Evolutionary conservation across 257 asterid species (phyloP), one percentile per base, ranked within the genome.

Genomic region (Dorcoceras hygrometricum): DNA sequence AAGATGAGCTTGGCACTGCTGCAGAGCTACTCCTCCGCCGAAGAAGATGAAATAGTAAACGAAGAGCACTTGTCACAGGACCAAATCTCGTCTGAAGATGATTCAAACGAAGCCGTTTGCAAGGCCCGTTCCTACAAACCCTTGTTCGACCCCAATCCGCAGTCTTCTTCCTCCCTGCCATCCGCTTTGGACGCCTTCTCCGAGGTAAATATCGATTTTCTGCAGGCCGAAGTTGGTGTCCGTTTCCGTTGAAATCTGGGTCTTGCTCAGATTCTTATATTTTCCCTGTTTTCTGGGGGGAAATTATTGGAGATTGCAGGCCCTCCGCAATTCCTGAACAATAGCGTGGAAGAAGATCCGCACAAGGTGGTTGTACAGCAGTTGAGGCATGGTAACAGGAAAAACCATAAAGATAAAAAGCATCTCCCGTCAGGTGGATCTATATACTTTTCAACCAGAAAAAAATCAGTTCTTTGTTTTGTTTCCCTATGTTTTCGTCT

Each of bases 1-100:
- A 73, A 62, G 28, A 93, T 90, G 99, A 93, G 99, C 81, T 85
- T 93, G 76, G n/a, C 83, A 11, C 95, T 93, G 64, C 81, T 93
- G 78, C 95, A 90, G 71, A 72, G 97, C 81, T 93, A 93, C 86
- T 93, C 99, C 54, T 88, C 97, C 24, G 95, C 95, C 23, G 95
- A 84, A 39, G 96, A 89, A 65, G 94, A 81, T 59, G 85, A 73
- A 23, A 84, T 73, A 36, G 78, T 62, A 12, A 59, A 57, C 55
- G 68, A 29, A 69, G 12, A 2, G 23, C 65, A 62, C 26, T 57
- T 65, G 18, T 57, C 8, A 1, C 75, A 32, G 9, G 80, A 67
- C 4, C 76, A 82, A n/a, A 24, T 64, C 50, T 81, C 88, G 16
- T 81, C 84, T 5, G 85, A 71, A 24, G 87, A 75, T 10, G 88